A percentile compares a stretch with the other conserved stretches of the same genome.
These are phyloP conservation scores for Pyrenula massariospora DNA, from an alignment of 495 filamentous ascomycete genomes.

Conservation along the genomic window DNA sequence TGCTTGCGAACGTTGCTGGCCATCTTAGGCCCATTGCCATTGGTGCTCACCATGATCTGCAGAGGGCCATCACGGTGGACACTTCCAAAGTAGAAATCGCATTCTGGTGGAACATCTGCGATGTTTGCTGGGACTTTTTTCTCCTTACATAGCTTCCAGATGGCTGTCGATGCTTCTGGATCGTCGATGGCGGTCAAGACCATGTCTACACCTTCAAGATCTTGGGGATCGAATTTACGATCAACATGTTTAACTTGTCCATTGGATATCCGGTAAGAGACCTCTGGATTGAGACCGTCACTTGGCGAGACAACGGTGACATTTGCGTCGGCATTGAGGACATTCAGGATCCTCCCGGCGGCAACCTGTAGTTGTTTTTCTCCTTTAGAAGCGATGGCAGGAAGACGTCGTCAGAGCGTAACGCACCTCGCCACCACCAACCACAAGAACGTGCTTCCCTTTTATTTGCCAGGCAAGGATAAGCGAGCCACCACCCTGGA, in stretches of 20 bases:
- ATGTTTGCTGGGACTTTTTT: slow-evolving; percentile 82
- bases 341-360: slow-evolving; percentile 81
- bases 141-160: slow-evolving; percentile 88
- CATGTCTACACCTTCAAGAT: slow-evolving; percentile 73
- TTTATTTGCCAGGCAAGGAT: slow-evolving; percentile 91
- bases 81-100: slow-evolving; percentile 97
- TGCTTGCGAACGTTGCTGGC: slow-evolving; percentile 76
- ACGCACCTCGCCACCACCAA: slow-evolving; percentile 85
- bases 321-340: slow-evolving; percentile 86
- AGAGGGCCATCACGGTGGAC: slow-evolving; percentile 89
- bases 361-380: slow-evolving; percentile 56
- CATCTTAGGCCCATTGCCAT: slow-evolving; percentile 88
- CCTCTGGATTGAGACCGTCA: slow-evolving; percentile 76
- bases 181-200: slow-evolving; percentile 90
- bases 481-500: slow-evolving; percentile 83
- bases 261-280: slow-evolving; percentile 63
- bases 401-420: too few relatives aligned
- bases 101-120: slow-evolving; percentile 91
- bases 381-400: slow-evolving; percentile 5
- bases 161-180: slow-evolving; percentile 67
- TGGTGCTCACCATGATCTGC: slow-evolving; percentile 97
- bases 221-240: slow-evolving; percentile 67
- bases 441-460: slow-evolving; percentile 70
- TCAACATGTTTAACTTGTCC: slow-evolving; percentile 66
- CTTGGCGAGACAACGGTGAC: slow-evolving; percentile 75